Base-by-base conservation (phyloP, 495 filamentous ascomycete species). In the Tuber microsphaerosporum region DNA sequence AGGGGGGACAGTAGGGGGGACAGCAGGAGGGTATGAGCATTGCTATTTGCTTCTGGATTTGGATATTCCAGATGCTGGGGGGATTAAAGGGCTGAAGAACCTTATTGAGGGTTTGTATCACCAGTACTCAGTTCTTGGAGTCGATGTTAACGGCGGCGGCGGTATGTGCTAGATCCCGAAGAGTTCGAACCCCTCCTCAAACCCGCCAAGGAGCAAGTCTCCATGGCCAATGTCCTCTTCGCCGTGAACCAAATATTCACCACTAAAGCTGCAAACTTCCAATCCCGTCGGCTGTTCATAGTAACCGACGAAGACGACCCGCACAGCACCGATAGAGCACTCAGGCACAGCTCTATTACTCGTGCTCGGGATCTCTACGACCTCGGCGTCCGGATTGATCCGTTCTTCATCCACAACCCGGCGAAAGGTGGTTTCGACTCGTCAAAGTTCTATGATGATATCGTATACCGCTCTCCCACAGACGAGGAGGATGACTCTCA, bases 201-300 rank as follows among this genome's bases (percentile, higher is more conserved):
- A 0, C 90, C 93, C 12, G 79, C 85, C 2, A 83, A 89, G 16
- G 89, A 94, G 80, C 87, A 85, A 5, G 90, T 92, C 12, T 88
- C 90, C 10, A 97, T 99, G 92, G 89, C 92, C 31, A 96, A 94
- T 82, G 88, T 99, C 2, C 86, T 99, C 1, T 98, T 97, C 82
- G 94, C 94, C 82, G 94, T 92, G 69, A 98, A 98, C 79, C 93
- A 97, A 77, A 93, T 98, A 51, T 97, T 99, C 84, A 96, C 95
- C 3, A 97, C 92, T 2, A 97, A 92, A 81, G 93, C 96, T 0
- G 90, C 95, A 22, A 98, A 97, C 80, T 97, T 98, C 83, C 89
- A 93, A 37, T 97, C 95, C 0, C 86, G 96, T 61, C 89, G 96
- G 45, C 85, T 99, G 17, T 98, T 99, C 84, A 90, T 99, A 75